phyloP scores from a whole-genome alignment of 23 red algal species.

The Gracilaria gracilis region DNA sequence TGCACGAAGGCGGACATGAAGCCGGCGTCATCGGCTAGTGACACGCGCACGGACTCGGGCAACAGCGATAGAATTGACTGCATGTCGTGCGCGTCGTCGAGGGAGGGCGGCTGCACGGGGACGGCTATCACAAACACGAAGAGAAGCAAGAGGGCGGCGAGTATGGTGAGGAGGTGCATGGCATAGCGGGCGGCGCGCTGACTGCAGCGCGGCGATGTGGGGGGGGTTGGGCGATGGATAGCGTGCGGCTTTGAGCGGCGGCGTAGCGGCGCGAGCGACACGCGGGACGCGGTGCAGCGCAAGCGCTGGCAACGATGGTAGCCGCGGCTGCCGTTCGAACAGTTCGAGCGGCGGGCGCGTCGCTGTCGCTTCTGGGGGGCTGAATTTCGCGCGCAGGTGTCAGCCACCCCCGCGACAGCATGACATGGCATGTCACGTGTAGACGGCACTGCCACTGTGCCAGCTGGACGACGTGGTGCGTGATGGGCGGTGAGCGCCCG shows the following conservation, averaged over 20 bases:
- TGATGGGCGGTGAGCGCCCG: no score
- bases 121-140: not conserved
- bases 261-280: not conserved
- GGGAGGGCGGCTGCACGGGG: not conserved
- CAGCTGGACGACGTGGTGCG: no score
- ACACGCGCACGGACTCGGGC: slow-evolving; percentile 19
- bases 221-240: not conserved
- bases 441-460: no score
- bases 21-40: slow-evolving; percentile 42
- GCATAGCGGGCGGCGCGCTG: not conserved
- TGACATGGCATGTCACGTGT: no score
- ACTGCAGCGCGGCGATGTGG: not conserved
- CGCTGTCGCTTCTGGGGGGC: no score
- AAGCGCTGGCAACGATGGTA: no score
- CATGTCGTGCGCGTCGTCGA: not conserved
- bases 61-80: slow-evolving; percentile 16
- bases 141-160: not conserved
- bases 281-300: not conserved
- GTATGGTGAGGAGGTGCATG: not conserved
- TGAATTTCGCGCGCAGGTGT: no score
- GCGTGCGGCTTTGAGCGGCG: not conserved
- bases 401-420: no score
- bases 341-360: no score
- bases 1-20: slow-evolving; percentile 72
- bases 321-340: no score